Percentiles rank a stretch among this genome's conserved stretches.
Evolutionary conservation across 768 basidiomycete species (phyloP).

Genomic region (Suillus tomentosus): DNA sequence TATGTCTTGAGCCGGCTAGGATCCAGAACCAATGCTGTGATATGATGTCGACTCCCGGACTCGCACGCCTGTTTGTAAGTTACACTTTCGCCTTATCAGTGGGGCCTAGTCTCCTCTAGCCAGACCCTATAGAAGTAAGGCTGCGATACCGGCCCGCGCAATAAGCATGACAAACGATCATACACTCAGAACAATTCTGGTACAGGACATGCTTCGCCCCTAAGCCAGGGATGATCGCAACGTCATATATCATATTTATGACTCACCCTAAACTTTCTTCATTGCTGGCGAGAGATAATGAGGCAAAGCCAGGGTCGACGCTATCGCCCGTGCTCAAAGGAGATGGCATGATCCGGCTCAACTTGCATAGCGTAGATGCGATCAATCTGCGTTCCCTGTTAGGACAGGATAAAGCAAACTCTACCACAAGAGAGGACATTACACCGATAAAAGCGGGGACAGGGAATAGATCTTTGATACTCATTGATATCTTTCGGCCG

Average conservation of each 20-base stretch:
- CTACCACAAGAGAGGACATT: not conserved
- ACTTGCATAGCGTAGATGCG: not conserved
- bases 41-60: not conserved
- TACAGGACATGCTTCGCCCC: not conserved
- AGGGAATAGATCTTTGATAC: not conserved
- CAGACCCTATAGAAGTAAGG: not conserved
- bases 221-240: not conserved
- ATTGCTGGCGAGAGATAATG: not conserved
- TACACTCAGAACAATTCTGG: not conserved
- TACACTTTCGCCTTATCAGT: not conserved
- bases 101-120: not conserved
- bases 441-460: not conserved
- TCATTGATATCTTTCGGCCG: not conserved
- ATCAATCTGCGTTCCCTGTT: not conserved
- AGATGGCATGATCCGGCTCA: not conserved
- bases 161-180: not conserved
- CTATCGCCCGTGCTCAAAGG: not conserved
- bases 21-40: conserved; percentile 2
- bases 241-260: not conserved
- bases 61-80: not conserved
- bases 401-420: not conserved
- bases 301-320: not conserved
- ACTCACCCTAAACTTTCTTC: not conserved
- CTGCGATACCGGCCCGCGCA: not conserved
- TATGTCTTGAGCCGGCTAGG: conserved; percentile 1